Evolutionary conservation across 2,329 filamentous ascomycete species (phyloP).

Genomic region (Nemania abortiva): DNA sequence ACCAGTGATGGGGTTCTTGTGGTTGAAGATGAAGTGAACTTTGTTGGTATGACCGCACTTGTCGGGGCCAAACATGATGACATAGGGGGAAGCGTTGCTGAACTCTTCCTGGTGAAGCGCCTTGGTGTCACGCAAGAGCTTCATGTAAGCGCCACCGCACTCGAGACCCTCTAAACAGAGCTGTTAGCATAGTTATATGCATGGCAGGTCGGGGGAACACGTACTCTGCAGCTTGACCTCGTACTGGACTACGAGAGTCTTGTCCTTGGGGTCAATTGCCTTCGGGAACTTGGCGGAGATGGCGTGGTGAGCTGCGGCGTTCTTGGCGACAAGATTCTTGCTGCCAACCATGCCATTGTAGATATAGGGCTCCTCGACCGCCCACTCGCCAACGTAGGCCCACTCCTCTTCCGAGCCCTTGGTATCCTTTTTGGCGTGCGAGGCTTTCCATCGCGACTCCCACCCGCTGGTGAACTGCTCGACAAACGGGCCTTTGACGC

Average conservation of each 20-base stretch:
- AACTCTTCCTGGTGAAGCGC: slow-evolving; percentile 97
- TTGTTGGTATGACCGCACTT: slow-evolving; percentile 99
- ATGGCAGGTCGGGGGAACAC: slow-evolving; percentile 53
- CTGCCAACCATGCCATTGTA: slow-evolving; percentile 94
- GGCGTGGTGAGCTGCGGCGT: slow-evolving; percentile 96
- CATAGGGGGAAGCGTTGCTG: slow-evolving; percentile 95
- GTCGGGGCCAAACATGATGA: slow-evolving; percentile 99
- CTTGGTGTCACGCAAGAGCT: slow-evolving; percentile 98
- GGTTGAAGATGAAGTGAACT: slow-evolving; percentile 98
- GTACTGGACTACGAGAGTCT: slow-evolving; percentile 97
- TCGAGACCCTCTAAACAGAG: slow-evolving; percentile 81
- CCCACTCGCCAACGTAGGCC: slow-evolving; percentile 97
- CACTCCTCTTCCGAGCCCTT: slow-evolving; percentile 89
- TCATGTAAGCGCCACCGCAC: slow-evolving; percentile 98
- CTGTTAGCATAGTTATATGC: slow-evolving; percentile 48
- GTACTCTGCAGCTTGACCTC: slow-evolving; percentile 98
- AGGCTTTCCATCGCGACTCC: slow-evolving; percentile 93
- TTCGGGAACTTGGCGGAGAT: slow-evolving; percentile 99
- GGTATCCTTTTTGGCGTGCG: slow-evolving; percentile 93
- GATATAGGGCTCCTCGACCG: slow-evolving; percentile 91
- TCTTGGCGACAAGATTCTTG: slow-evolving; percentile 98
- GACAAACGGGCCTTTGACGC: slow-evolving; percentile 91
- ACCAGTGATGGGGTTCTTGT: slow-evolving; percentile 99
- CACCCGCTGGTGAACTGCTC: slow-evolving; percentile 99
- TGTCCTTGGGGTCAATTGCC: slow-evolving; percentile 96